Conservation (phyloP, 257 asterid genomes). For the Solanum chiquidenum region DNA sequence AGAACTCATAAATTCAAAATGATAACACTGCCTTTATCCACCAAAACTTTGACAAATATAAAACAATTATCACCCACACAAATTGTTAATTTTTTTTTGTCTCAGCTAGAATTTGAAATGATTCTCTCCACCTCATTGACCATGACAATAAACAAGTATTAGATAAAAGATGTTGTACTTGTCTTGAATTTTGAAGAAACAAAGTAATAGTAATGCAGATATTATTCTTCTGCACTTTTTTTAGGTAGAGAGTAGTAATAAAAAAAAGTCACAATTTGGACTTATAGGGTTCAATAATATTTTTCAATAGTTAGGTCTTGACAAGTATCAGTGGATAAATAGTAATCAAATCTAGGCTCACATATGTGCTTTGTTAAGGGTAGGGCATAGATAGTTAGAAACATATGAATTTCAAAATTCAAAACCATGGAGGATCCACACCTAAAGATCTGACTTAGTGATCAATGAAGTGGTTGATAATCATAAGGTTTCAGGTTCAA, state of each 20-base stretch:
- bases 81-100: not conserved
- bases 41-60: not conserved
- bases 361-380: not conserved
- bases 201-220: not conserved
- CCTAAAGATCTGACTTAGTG: not conserved
- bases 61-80: not conserved
- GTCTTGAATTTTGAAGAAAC: not conserved
- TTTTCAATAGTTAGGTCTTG: not conserved
- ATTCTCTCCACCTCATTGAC: not conserved
- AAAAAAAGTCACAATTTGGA: not conserved
- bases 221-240: not conserved
- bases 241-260: not conserved
- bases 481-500: too few species aligned
- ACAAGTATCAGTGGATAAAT: not conserved
- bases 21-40: fast-evolving
- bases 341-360: not conserved
- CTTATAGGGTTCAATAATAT: not conserved
- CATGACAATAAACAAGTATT: not conserved
- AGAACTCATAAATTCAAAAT: not conserved
- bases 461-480: too few species aligned
- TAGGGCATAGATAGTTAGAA: not conserved
- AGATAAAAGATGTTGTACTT: not conserved
- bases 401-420: not conserved
- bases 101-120: not conserved
- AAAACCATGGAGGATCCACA: not conserved